Evolutionary conservation across 2,329 filamentous ascomycete genomes (phyloP), one percentile per base, ranked within the genome.

Genomic region (Apiospora kogelbergensis): DNA sequence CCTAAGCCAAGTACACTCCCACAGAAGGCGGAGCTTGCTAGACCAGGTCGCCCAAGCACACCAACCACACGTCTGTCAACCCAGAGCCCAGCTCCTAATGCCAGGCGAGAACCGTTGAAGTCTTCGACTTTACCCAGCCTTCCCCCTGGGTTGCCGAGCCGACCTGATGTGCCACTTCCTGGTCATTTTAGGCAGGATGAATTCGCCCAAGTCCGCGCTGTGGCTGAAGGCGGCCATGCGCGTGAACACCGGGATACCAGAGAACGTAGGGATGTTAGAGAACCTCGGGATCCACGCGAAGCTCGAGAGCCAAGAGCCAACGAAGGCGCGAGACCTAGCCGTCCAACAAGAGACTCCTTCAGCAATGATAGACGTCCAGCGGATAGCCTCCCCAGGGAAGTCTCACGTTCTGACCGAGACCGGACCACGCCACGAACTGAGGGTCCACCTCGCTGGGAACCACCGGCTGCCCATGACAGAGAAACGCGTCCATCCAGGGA

Each of bases 131-230:
- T 80, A 67, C 60, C 76, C 63, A 63, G 45, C 6, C 71, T 77
- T 68, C 72, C 72, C 44, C 70, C 75, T 66, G 70, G 78, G 20
- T 79, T 91, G 7, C 89, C 89, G 1, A 88, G 80, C 67, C 83
- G 88, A 68, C 89, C 89, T 20, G 88, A 90, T 71, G 83, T 88
- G 13, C 87, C 86, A 9, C 84, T 87, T 63, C 84, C 84, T 0
- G 81, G 82, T 2, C 83, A 84, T 70, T 83, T 82, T 67, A 79
- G 79, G 11, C 80, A 84, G 30, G 84, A 85, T 66, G 81, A 85
- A 42, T 85, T 82, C 69, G 77, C 76, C 13, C 83, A 82, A 68
- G 76, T 80, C 22, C 81, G 82, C 20, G 72, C 76, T 71, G 65
- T 71, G 30, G 68, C 72, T n/a, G 69, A 70, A 24, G 15, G 30